Evolutionary conservation across 2,329 filamentous ascomycete genomes (phyloP), one percentile per base, ranked within the genome.

Genomic region (Cadophora malorum): DNA sequence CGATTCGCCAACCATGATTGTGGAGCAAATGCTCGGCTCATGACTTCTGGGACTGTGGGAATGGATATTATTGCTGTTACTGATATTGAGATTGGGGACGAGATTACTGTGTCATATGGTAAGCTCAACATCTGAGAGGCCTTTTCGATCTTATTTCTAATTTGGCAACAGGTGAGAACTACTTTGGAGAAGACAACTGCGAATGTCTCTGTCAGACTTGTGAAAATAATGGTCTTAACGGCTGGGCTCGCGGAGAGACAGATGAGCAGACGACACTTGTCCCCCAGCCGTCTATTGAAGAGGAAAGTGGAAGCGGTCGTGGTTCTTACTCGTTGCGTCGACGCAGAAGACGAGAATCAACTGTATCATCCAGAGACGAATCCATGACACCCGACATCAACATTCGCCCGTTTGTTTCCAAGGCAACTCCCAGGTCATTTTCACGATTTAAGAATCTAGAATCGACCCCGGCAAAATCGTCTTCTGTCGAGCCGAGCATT

Each of bases 1-100:
- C 90, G 96, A 62, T 98, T 99, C 79, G 94, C 96, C 31, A 99
- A 99, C 77, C 96, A 99, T 80, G 96, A 99, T 79, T 99, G 96
- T 81, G 87, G 91, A 73, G 93, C 96, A 38, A 99, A 98, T 81
- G 94, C 94, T 9, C 88, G 90, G 76, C 86, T 99, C 55, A 90
- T 92, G 74, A 97, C 93, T 45, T 91, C 89, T 45, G 93, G 94
- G 56, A 88, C 90, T 66, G 90, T 94, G 67, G 93, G 93, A 45
- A 97, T 99, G 82, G 92, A 96, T 76, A 94, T 99, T 66, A 88
- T 97, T 61, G 93, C 96, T 2, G 88, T 89, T 41, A 88, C 90
- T 72, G 86, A 94, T 67, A 98, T 99, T 69, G 87, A 91, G 12
- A 83, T 91, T 0, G 96, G 94, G 3, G 94, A 99, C 69, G 96